Evolutionary conservation across 2,329 filamentous ascomycete species (phyloP).

Genomic region (Trichoderma arundinaceum): DNA sequence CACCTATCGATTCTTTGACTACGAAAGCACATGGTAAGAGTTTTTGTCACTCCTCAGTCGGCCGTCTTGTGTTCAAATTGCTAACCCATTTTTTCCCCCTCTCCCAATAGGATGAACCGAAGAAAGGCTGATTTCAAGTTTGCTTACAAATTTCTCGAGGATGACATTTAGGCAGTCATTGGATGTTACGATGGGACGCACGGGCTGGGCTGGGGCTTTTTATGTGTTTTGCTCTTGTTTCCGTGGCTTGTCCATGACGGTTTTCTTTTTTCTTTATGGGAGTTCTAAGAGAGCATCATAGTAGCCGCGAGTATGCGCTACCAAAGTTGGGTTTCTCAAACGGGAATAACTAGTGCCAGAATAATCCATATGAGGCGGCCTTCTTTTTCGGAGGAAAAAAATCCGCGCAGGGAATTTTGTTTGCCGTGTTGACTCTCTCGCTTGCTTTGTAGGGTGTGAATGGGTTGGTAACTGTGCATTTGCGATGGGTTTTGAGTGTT

Average conservation of each 20-base stretch:
- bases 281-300: slow-evolving; percentile 30
- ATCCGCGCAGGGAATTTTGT: slow-evolving; percentile 1
- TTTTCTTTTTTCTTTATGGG: slow-evolving; percentile 12
- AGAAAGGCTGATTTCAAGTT: slow-evolving; percentile 98
- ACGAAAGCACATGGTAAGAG: slow-evolving; percentile 94
- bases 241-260: slow-evolving; percentile 13
- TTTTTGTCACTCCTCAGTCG: not conserved
- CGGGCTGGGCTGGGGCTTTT: slow-evolving; percentile 12
- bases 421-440: not conserved
- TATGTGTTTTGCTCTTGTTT: slow-evolving; percentile 23
- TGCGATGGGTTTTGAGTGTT: not conserved
- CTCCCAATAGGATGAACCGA: slow-evolving; percentile 88
- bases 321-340: slow-evolving; percentile 30
- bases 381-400: not conserved
- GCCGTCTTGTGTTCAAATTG: not conserved
- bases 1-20: slow-evolving; percentile 99
- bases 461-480: not conserved
- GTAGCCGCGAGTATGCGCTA: slow-evolving; percentile 28
- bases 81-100: not conserved
- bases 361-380: slow-evolving; percentile 24
- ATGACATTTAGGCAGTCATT: slow-evolving; percentile 68
- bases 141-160: slow-evolving; percentile 95
- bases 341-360: slow-evolving; percentile 28
- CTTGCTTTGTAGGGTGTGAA: not conserved
- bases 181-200: slow-evolving; percentile 18